Conservation (phyloP, 2,329 filamentous ascomycete species). For the Diplodia seriata region DNA sequence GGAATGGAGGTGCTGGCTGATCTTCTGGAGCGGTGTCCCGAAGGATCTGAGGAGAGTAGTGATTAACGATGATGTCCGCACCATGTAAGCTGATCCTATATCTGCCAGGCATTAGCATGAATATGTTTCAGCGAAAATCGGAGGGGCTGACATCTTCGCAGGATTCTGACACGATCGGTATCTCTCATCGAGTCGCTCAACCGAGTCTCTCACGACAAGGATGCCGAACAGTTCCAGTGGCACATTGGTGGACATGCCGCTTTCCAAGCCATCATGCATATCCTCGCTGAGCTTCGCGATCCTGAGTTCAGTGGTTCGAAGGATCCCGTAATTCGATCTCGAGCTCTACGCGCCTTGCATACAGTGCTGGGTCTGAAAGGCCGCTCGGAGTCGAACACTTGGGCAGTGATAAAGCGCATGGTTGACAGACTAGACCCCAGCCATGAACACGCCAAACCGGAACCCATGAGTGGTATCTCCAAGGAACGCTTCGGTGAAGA, state of each 20-base stretch:
- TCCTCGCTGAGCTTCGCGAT: conserved; percentile 49
- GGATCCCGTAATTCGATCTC: conserved; percentile 10
- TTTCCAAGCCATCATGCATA: conserved; percentile 46
- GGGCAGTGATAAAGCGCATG: conserved; percentile 48
- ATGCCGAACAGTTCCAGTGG: conserved; percentile 49
- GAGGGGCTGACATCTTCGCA: conserved; percentile 30
- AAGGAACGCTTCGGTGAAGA: conserved; percentile 24
- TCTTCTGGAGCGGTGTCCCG: conserved; percentile 51
- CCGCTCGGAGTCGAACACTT: conserved; percentile 45
- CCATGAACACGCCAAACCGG: conserved; percentile 34
- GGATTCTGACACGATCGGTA: conserved; percentile 50
- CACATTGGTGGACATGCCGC: conserved; percentile 42
- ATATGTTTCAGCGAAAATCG: too few relatives aligned
- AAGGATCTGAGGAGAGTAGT: conserved; percentile 27
- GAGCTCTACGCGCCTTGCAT: conserved; percentile 44
- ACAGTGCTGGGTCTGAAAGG: conserved; percentile 43
- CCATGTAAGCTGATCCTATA: conserved; percentile 11
- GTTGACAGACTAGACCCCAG: conserved; percentile 47
- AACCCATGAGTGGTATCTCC: conserved; percentile 13
- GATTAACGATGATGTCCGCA: conserved; percentile 22
- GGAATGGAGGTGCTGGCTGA: conserved; percentile 48
- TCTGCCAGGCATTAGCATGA: neutral
- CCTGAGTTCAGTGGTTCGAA: conserved; percentile 46
- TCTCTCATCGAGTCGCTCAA: conserved; percentile 49
- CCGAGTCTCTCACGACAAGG: conserved; percentile 44